These are phyloP conservation scores for Baudoinia panamericana DNA, from an alignment of 495 filamentous ascomycete genomes.

Conservation along the genomic window DNA sequence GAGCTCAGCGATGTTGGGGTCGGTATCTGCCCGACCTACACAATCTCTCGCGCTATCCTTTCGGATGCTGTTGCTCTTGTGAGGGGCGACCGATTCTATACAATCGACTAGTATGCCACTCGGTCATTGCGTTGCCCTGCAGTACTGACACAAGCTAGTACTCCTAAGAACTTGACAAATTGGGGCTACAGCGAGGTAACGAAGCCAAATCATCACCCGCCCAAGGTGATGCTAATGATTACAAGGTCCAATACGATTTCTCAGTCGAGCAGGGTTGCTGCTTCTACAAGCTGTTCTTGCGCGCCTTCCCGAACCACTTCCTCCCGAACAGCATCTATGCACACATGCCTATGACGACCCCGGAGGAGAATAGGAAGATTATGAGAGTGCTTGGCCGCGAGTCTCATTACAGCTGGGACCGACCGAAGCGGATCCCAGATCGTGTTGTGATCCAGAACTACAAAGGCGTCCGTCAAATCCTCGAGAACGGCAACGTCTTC, in stretches of 20 bases:
- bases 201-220: no score
- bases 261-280: slow-evolving; percentile 42
- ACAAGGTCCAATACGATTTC: no score
- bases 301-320: slow-evolving; percentile 48
- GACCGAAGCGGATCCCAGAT: slow-evolving; percentile 27
- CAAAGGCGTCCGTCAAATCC: slow-evolving; percentile 35
- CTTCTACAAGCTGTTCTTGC: slow-evolving; percentile 47
- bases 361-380: slow-evolving; percentile 32
- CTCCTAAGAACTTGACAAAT: slow-evolving; percentile 62
- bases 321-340: slow-evolving; percentile 43
- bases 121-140: no score
- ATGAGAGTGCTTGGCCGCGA: slow-evolving; percentile 35
- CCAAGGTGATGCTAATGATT: no score
- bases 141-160: no score
- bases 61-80: slow-evolving; percentile 79
- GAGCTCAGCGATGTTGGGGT: no score
- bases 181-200: slow-evolving; percentile 52
- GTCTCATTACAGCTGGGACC: slow-evolving; percentile 42
- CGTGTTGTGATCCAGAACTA: slow-evolving; percentile 38
- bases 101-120: slow-evolving; percentile 51
- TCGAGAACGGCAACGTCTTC: slow-evolving; percentile 38
- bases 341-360: slow-evolving; percentile 45
- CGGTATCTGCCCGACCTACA: slow-evolving; percentile 69
- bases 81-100: slow-evolving; percentile 77
- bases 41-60: slow-evolving; percentile 66